phyloP scores from a whole-genome alignment of 306 rosid species.

The Lithocarpus polystachyus region DNA sequence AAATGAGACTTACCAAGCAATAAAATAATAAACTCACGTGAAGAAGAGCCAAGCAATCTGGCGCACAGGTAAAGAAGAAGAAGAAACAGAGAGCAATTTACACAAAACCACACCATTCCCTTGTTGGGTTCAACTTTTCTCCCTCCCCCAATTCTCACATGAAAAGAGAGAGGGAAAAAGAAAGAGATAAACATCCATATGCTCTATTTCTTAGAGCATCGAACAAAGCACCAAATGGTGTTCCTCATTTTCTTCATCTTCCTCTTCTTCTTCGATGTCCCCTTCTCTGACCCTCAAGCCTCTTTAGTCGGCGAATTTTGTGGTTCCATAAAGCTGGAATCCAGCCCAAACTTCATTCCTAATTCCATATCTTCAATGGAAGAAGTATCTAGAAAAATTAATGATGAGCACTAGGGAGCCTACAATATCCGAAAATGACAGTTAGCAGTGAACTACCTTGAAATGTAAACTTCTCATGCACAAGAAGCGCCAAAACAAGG shows the following conservation, averaged over 20 bases:
- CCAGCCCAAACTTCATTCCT: background rate
- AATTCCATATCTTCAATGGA: constrained; percentile 28
- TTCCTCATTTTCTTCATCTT: constrained; percentile 2
- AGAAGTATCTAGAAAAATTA: constrained; percentile 19
- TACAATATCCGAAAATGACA: background rate
- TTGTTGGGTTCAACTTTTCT: background rate
- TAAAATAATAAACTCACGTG: too few species aligned
- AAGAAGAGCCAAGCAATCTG: too few species aligned
- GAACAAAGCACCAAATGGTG: background rate
- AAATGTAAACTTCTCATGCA: constrained; percentile 69
- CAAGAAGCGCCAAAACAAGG: constrained; percentile 62
- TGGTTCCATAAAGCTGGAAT: background rate
- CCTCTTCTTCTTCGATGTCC: background rate
- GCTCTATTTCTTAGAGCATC: background rate
- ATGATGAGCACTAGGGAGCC: constrained; percentile 23
- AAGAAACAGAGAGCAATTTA: background rate
- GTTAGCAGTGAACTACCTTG: constrained; percentile 38
- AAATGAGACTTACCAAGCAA: too few species aligned
- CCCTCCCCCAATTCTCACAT: background rate
- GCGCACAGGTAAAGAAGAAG: too few species aligned
- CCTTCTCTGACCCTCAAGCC: background rate
- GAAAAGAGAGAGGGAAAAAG: too few species aligned
- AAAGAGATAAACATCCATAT: too few species aligned
- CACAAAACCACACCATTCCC: constrained; percentile 1
- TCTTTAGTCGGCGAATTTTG: constrained; percentile 29